Evolutionary conservation across 2,329 filamentous ascomycete species (phyloP), one percentile per base, ranked within the genome.

Genomic region (Aureobasidium sp.): DNA sequence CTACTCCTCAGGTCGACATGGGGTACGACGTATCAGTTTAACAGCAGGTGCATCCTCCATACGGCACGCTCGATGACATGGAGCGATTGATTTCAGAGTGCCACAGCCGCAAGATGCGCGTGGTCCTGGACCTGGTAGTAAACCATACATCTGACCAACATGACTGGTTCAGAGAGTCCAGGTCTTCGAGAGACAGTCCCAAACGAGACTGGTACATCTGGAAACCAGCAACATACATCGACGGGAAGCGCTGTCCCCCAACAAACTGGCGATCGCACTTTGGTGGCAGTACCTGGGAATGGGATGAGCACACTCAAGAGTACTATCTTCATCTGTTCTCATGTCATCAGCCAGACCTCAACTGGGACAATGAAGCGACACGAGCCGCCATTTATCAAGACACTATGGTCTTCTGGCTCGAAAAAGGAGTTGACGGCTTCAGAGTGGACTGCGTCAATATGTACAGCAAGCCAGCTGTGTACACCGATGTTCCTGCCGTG

Each of bases 241-340:
- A 85, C 31, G 88, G 87, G 1, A 80, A 79, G 17, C 82, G 86
- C 1, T 78, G 85, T 49, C 86, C 88, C 0, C 89, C 89, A 0
- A 92, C 89, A 67, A 92, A 92, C 74, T 92, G 87, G 80, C 86
- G 81, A 76, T 65, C 81, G 74, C 76, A 84, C 81, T 75, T 88
- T 85, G 70, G 70, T 36, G 69, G 68, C 5, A 83, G 77, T 59
- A 79, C 81, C 0, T 90, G 87, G 88, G 78, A 85, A 64, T 92
- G 84, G 79, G 88, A 92, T 69, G 86, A 89, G 67, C 70, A 74
- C n/a, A 90, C 88, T 0, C 79, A 81, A 60, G 87, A 92, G 73
- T 92, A 90, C 71, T 92, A 90, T 68, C 82, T 92, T 0, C 86
- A 89, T 66, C 80, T 94, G 9, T 94, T 90, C 72, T 86, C 86